These are phyloP conservation scores for Gastrodia elata DNA, from an alignment of 106 monocot genomes.

Conservation along the genomic window DNA sequence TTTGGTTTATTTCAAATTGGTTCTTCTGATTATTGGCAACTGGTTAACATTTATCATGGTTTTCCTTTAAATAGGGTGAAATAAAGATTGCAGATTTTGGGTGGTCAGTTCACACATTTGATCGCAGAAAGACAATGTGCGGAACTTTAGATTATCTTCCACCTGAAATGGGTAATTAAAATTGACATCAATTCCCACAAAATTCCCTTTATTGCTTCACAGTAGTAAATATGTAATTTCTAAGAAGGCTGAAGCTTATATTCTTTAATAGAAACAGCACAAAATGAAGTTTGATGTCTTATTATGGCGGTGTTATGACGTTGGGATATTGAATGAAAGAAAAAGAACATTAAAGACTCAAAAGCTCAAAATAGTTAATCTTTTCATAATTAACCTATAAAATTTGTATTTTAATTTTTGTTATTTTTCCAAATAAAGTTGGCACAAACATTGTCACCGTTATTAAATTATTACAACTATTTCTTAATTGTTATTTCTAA, in stretches of 20 bases:
- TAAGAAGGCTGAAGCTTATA: too few species aligned
- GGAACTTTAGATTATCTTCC: conserved; percentile 97
- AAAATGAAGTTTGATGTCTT: too few species aligned
- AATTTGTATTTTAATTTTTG: not conserved
- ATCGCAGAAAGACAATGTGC: conserved; percentile 86
- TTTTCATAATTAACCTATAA: not conserved
- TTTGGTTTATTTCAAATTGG: not conserved
- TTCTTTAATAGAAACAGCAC: too few species aligned
- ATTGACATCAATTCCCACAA: not conserved
- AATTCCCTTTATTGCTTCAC: too few species aligned
- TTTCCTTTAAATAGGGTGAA: conserved; percentile 53
- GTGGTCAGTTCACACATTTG: conserved; percentile 98
- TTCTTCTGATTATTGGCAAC: not conserved
- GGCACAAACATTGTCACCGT: too few species aligned
- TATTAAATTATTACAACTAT: not conserved
- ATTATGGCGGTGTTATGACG: not conserved
- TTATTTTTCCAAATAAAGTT: too few species aligned
- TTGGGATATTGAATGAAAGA: not conserved
- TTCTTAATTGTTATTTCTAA: not conserved
- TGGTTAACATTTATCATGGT: not conserved
- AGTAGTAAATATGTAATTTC: too few species aligned
- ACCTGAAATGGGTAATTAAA: conserved; percentile 88
- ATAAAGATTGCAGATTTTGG: conserved; percentile 99
- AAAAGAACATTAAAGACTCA: not conserved
- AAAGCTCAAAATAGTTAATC: not conserved